phyloP scores from a whole-genome alignment of 2,329 filamentous ascomycete genomes.

The Paraconiothyrium sp. region DNA sequence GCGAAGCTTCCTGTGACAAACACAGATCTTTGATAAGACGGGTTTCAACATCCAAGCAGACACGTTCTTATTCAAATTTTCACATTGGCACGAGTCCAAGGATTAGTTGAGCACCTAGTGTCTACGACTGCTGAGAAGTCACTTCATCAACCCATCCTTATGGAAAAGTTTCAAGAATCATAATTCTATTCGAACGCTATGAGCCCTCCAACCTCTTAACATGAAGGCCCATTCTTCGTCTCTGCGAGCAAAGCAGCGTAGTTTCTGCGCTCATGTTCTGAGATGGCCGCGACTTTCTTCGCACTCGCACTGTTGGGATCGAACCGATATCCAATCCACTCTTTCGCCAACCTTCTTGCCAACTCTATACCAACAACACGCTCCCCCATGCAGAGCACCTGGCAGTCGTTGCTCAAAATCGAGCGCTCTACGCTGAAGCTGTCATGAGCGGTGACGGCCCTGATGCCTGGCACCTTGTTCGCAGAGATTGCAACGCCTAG shows the following conservation, averaged over 20 bases:
- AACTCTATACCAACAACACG: slow-evolving; percentile 83
- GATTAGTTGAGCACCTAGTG: too few relatives aligned
- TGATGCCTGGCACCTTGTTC: slow-evolving; percentile 85
- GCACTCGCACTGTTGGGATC: slow-evolving; percentile 72
- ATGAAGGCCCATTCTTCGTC: slow-evolving; percentile 1
- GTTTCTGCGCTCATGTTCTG: slow-evolving; percentile 56
- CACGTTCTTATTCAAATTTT: too few relatives aligned
- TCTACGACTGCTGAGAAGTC: too few relatives aligned
- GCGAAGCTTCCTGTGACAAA: too few relatives aligned
- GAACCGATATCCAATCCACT: slow-evolving; percentile 87
- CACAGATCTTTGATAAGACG: too few relatives aligned
- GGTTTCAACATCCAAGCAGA: too few relatives aligned
- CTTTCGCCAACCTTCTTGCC: slow-evolving; percentile 77
- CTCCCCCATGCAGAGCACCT: slow-evolving; percentile 88
- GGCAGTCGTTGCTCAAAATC: slow-evolving; percentile 84
- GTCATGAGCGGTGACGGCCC: slow-evolving; percentile 90
- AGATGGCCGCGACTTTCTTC: slow-evolving; percentile 62
- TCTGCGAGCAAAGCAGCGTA: slow-evolving; percentile 32
- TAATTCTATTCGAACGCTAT: neutral
- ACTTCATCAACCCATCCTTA: too few relatives aligned
- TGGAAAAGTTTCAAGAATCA: too few relatives aligned
- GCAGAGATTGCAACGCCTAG: slow-evolving; percentile 88
- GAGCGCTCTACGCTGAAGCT: slow-evolving; percentile 84
- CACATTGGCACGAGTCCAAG: too few relatives aligned
- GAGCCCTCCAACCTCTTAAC: slow-evolving; percentile 8